Evolutionary conservation across 2,329 filamentous ascomycete genomes (phyloP).

Genomic region (Bipolaris zeicola): DNA sequence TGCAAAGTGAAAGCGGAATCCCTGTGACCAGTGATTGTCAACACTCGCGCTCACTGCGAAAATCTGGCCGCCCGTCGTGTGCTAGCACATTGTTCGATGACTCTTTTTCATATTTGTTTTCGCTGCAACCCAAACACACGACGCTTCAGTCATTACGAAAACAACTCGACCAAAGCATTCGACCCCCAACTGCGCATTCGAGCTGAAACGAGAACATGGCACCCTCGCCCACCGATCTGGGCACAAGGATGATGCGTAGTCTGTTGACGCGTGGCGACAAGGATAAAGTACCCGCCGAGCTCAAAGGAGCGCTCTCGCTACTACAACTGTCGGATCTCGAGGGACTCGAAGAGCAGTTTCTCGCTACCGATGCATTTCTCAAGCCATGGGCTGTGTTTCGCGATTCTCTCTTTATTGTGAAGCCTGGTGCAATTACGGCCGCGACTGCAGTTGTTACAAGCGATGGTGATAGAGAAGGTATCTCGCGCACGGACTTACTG

Average conservation of each 20-base stretch:
- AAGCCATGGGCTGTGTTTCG: constrained; percentile 40
- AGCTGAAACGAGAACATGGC: constrained; percentile 9
- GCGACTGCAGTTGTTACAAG: constrained; percentile 5
- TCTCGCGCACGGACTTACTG: constrained; percentile 34
- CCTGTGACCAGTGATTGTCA: neutral
- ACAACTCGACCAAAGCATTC: neutral
- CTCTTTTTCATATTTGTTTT: neutral
- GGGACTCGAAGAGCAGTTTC: constrained; percentile 37
- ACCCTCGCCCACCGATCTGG: constrained; percentile 5
- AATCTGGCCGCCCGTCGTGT: neutral
- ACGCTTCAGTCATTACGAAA: neutral
- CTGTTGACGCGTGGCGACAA: constrained; percentile 19
- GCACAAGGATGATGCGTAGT: constrained; percentile 20
- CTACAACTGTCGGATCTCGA: constrained; percentile 27
- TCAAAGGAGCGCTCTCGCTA: constrained; percentile 32
- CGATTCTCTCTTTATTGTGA: constrained; percentile 33
- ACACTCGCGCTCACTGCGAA: neutral
- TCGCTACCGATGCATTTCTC: constrained; percentile 37
- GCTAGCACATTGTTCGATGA: neutral
- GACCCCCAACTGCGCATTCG: neutral
- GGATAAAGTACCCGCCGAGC: constrained; percentile 22
- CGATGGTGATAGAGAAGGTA: constrained; percentile 4
- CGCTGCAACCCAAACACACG: neutral
- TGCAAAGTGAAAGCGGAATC: neutral
- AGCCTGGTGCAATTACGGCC: constrained; percentile 16